These are phyloP conservation scores for Aspergillus candidus DNA, from an alignment of 2,329 filamentous ascomycete genomes.

Conservation along the genomic window DNA sequence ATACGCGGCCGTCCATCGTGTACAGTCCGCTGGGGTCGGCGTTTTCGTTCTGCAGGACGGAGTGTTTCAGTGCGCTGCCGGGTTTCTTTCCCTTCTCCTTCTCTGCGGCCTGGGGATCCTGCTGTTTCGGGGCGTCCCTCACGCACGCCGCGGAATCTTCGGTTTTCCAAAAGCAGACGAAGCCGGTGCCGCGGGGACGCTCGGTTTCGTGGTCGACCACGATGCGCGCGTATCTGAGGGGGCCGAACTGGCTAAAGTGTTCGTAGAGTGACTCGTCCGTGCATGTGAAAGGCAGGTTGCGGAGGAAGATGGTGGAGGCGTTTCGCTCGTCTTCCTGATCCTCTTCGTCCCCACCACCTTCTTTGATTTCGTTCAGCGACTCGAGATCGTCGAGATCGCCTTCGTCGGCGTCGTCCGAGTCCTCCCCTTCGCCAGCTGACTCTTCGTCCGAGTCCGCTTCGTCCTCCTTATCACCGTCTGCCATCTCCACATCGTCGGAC, in stretches of 20 bases:
- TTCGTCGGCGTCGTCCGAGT: slow-evolving; percentile 36
- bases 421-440: slow-evolving; percentile 31
- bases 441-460: slow-evolving; percentile 37
- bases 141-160: slow-evolving; percentile 73
- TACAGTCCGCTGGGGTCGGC: slow-evolving; percentile 77
- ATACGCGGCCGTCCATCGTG: slow-evolving; percentile 80
- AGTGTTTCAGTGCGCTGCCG: slow-evolving; percentile 58
- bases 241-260: slow-evolving; percentile 84
- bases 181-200: slow-evolving; percentile 83
- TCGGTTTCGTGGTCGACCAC: slow-evolving; percentile 83
- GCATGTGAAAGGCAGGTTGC: slow-evolving; percentile 85
- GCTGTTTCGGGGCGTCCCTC: slow-evolving; percentile 60
- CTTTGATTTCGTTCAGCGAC: slow-evolving; percentile 34
- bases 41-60: slow-evolving; percentile 79
- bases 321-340: slow-evolving; percentile 50
- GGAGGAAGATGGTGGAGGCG: slow-evolving; percentile 77
- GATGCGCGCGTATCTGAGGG: slow-evolving; percentile 82
- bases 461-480: slow-evolving; percentile 48
- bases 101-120: slow-evolving; percentile 37
- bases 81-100: slow-evolving; percentile 34
- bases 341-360: slow-evolving; percentile 42
- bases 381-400: slow-evolving; percentile 40
- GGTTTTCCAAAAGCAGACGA: slow-evolving; percentile 81
- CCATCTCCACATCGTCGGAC: slow-evolving; percentile 51
- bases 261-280: slow-evolving; percentile 75